phyloP scores from a whole-genome alignment of 495 filamentous ascomycete species.

The Chlorociboria aeruginascens region DNA sequence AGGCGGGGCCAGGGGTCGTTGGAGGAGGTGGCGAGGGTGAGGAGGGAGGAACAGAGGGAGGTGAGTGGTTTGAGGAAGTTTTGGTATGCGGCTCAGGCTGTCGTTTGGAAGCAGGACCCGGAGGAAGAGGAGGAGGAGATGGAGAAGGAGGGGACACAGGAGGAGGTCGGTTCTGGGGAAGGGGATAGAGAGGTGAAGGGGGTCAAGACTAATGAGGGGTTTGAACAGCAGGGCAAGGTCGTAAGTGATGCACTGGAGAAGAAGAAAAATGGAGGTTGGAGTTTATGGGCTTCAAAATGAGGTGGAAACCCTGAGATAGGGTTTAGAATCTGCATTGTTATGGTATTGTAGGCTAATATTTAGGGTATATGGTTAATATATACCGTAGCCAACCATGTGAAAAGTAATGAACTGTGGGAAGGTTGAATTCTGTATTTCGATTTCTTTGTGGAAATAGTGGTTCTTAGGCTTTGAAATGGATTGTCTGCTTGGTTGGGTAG shows the following conservation, averaged over 20 bases:
- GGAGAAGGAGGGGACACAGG: neutral
- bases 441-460: too few species aligned
- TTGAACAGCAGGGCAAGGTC: neutral
- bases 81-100: conserved; percentile 46
- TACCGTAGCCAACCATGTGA: too few species aligned
- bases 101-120: conserved; percentile 63
- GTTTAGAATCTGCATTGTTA: too few species aligned
- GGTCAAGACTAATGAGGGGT: neutral
- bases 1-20: conserved; percentile 7
- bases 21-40: conserved; percentile 13
- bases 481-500: too few species aligned
- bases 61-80: conserved; percentile 35
- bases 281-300: too few species aligned
- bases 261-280: neutral
- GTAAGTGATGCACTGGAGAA: neutral
- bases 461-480: too few species aligned
- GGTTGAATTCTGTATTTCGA: too few species aligned
- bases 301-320: too few species aligned
- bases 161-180: neutral
- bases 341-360: too few species aligned
- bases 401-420: too few species aligned
- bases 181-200: neutral
- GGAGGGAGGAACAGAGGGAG: conserved; percentile 22
- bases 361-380: too few species aligned
- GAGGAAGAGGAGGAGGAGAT: conserved; percentile 20